Conservation (phyloP, 768 basidiomycete species). For the Solioccasus polychromus region DNA sequence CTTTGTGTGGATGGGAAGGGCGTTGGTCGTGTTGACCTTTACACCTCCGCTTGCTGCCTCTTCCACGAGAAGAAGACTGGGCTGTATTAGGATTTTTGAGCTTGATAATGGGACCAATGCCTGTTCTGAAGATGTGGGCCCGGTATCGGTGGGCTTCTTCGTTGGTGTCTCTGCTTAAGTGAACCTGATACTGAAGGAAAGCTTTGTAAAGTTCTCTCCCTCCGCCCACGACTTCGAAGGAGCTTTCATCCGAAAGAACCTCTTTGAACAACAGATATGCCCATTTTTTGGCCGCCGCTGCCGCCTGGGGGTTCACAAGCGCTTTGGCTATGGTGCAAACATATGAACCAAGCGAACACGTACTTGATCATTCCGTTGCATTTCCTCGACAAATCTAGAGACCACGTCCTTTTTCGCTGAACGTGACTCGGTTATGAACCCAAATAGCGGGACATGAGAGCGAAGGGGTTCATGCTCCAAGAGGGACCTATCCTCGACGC, state of each 20-base stretch:
- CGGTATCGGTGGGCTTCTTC: background rate
- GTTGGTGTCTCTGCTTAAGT: background rate
- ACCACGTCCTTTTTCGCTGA: background rate
- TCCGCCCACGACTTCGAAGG: slow-evolving; percentile 5
- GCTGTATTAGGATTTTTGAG: background rate
- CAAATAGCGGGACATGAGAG: background rate
- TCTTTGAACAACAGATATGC: slow-evolving; percentile 7
- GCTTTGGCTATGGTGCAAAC: background rate
- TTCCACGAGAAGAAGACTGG: background rate
- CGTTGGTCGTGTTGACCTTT: background rate
- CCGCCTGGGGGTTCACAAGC: slow-evolving; percentile 12
- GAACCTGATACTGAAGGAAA: slow-evolving; percentile 23
- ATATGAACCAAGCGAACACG: slow-evolving; percentile 1
- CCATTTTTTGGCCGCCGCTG: slow-evolving; percentile 14
- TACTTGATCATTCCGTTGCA: slow-evolving; percentile 14
- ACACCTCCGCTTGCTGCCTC: background rate
- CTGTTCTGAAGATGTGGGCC: background rate
- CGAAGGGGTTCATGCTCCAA: slow-evolving; percentile 20
- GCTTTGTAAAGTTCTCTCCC: slow-evolving; percentile 12
- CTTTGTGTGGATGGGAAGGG: background rate
- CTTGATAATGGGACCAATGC: slow-evolving; percentile 8
- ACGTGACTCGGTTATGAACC: background rate
- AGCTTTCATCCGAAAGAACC: background rate
- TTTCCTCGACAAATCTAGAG: slow-evolving; percentile 8
- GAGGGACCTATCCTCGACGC: slow-evolving; percentile 20